Evolutionary conservation across 2,329 filamentous ascomycete species (phyloP), one percentile per base, ranked within the genome.

Genomic region (Ascocoryne sarcoides): DNA sequence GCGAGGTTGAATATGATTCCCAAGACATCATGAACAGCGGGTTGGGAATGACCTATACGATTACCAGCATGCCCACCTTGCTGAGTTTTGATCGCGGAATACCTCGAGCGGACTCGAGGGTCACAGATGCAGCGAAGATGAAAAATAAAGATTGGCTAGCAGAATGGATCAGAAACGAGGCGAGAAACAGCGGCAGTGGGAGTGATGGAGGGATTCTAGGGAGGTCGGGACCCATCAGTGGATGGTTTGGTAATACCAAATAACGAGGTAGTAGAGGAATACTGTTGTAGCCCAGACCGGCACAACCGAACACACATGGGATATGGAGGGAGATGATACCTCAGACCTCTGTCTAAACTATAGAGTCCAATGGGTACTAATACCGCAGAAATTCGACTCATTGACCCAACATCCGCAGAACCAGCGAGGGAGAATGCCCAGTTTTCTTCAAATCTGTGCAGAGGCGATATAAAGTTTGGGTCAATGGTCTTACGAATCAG

Each of bases 81-180:
- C 60, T 79, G 36, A 69, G 67, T 53, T 78, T 79, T 51, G 71
- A 75, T 43, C 67, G 65, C 14, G 69, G 70, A 33, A 73, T 76
- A 58, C 65, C 70, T 1, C 66, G 71, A 56, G 59, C 60, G 1
- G 53, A 60, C 38, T 72, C 69, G 32, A 72, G 68, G 57, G 54
- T 76, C 17, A 59, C 62, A 2, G 72, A 77, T 50, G 69, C 61
- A 12, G 63, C 62, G 42, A 62, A 63, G 48, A 59, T 79, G 45
- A 62, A 63, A 2, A 69, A 76, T 50, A 59, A 64, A 17, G 55
- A 60, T 41, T 75, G 71, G 43, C 56, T 78, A 32, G 65, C 65
- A 45, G 66, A 71, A 37, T 78, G 73, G 74, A 69, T 76, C 30
- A 56, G 64, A 40, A 65, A 53, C 3, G 72, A 75, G 60, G 71